A percentile compares a stretch with the other conserved stretches of the same genome.
Conservation (phyloP, 768 basidiomycete species). For the Pisolithus tinctorius region DNA sequence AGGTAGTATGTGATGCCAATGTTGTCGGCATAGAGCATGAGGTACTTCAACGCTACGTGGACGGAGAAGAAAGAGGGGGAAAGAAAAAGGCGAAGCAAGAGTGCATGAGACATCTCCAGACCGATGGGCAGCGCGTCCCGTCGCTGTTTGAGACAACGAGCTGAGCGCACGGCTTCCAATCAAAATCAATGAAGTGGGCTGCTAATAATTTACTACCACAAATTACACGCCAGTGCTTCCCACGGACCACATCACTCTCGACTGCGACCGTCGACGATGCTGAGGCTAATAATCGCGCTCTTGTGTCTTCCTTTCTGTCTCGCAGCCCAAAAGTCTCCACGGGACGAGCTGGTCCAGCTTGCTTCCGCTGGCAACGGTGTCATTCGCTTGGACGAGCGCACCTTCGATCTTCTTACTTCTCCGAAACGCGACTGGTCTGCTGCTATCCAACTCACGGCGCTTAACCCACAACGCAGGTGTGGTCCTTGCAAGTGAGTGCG, state of each 20-base stretch:
- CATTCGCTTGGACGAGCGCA: slow-evolving; percentile 69
- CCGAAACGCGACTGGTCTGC: slow-evolving; percentile 82
- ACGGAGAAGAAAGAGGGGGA: slow-evolving; percentile 91
- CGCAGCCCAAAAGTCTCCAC: slow-evolving; percentile 25
- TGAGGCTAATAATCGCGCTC: slow-evolving; percentile 25
- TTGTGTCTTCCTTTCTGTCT: slow-evolving; percentile 25
- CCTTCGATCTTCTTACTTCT: slow-evolving; percentile 72
- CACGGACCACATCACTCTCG: slow-evolving; percentile 2
- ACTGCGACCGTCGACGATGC: slow-evolving; percentile 5
- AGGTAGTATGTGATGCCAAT: slow-evolving; percentile 91
- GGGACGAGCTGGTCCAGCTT: slow-evolving; percentile 60
- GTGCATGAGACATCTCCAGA: slow-evolving; percentile 59
- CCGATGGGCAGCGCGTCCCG: slow-evolving; percentile 2
- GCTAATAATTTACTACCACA: too few species aligned
- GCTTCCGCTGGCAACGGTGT: slow-evolving; percentile 71
- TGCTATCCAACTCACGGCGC: slow-evolving; percentile 83
- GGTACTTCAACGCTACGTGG: slow-evolving; percentile 87
- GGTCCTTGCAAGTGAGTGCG: slow-evolving; percentile 80
- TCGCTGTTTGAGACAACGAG: slow-evolving; percentile 9
- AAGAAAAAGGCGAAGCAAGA: slow-evolving; percentile 87
- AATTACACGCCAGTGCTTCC: background rate
- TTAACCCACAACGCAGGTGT: slow-evolving; percentile 77
- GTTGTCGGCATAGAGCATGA: slow-evolving; percentile 75
- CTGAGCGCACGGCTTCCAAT: background rate
- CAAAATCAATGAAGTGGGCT: background rate